A percentile compares a stretch with the other conserved stretches of the same genome.
phyloP scores from a whole-genome alignment of 1,284 basidiomycete species.

The Sphagnurus paluster region DNA sequence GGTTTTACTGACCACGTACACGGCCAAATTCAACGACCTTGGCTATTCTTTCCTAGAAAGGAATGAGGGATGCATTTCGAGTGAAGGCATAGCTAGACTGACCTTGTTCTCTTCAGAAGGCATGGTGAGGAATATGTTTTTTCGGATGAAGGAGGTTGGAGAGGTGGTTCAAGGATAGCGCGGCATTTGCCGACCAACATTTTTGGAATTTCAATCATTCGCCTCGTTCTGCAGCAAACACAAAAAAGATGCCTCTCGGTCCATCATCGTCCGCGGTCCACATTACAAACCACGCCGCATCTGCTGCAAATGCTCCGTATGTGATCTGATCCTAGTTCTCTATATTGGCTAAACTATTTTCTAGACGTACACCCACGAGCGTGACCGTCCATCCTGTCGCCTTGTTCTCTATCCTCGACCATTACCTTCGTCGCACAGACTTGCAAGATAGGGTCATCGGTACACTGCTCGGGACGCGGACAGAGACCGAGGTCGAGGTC shows the following conservation, averaged over 20 bases:
- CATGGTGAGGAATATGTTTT: constrained; percentile 46
- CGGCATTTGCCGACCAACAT: constrained; percentile 38
- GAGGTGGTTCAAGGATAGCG: constrained; percentile 16
- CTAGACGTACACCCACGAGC: constrained; percentile 67
- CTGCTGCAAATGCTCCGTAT: constrained; percentile 39
- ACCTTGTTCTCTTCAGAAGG: constrained; percentile 87
- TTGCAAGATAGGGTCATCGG: constrained; percentile 92
- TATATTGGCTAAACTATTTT: constrained; percentile 10
- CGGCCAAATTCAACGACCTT: constrained; percentile 79
- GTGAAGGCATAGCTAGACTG: constrained; percentile 17
- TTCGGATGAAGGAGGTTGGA: constrained; percentile 14
- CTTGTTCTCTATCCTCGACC: constrained; percentile 95
- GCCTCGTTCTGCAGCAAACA: constrained; percentile 2
- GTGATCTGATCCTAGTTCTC: constrained; percentile 18
- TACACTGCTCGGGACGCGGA: constrained; percentile 88
- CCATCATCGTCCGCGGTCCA: constrained; percentile 68
- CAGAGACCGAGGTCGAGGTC: constrained; percentile 75
- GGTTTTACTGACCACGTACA: constrained; percentile 45
- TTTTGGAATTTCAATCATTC: constrained; percentile 21
- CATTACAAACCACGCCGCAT: constrained; percentile 38
- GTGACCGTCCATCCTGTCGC: constrained; percentile 91
- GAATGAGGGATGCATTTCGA: neutral
- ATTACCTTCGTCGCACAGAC: constrained; percentile 88
- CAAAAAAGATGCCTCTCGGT: constrained; percentile 61
- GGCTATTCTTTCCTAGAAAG: constrained; percentile 70